Conservation (phyloP, 1,284 basidiomycete species). For the Ceratobasidium sp. region DNA sequence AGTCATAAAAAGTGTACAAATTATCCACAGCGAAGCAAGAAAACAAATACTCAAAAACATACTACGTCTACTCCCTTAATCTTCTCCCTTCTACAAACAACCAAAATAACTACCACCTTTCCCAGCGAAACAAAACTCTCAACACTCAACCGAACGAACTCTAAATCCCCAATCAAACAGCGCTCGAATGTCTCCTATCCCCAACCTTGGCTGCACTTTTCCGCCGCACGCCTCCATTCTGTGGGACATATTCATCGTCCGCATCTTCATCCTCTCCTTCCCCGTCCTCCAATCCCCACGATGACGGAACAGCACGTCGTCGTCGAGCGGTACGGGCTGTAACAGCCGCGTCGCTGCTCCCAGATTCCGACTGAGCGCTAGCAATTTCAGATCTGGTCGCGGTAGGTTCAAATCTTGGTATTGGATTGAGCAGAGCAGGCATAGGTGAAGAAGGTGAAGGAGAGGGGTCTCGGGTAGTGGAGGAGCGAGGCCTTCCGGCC, state of each 20-base stretch:
- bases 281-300: slow-evolving; percentile 9
- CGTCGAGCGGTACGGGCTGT: slow-evolving; percentile 25
- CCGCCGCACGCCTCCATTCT: slow-evolving; percentile 16
- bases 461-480: slow-evolving; percentile 21
- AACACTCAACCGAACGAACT: no score
- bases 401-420: slow-evolving; percentile 1
- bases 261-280: slow-evolving; percentile 27
- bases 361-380: slow-evolving; percentile 1
- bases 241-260: slow-evolving; percentile 36
- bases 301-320: slow-evolving; percentile 26
- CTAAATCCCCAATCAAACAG: no score
- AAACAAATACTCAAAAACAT: not conserved
- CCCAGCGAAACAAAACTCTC: not conserved
- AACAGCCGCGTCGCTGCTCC: slow-evolving; percentile 10
- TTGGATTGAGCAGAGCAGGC: slow-evolving; percentile 1
- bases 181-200: slow-evolving; percentile 35
- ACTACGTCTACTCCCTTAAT: not conserved
- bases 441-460: slow-evolving; percentile 36
- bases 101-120: no score
- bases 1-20: slow-evolving; percentile 20
- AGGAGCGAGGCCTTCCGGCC: slow-evolving; percentile 51
- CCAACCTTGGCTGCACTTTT: slow-evolving; percentile 23
- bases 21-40: slow-evolving; percentile 28
- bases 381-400: not conserved
- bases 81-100: not conserved